A percentile compares a stretch with the other conserved stretches of the same genome.
phyloP scores from a whole-genome alignment of 306 rosid genomes.

The Malus orientalis region DNA sequence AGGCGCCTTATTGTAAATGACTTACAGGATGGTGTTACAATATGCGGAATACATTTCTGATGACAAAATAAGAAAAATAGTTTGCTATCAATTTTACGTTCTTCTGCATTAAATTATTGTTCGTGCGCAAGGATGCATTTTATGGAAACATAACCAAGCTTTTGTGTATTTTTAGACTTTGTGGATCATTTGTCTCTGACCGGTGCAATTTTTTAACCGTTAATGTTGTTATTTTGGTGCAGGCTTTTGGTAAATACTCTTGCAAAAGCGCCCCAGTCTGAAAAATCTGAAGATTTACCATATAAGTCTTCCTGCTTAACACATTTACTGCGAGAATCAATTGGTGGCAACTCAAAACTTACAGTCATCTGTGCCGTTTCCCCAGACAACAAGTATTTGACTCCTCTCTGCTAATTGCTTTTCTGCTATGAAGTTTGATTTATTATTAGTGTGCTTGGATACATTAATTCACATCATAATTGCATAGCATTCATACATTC shows the following conservation, averaged over 20 bases:
- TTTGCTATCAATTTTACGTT: background rate
- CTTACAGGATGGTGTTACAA: background rate
- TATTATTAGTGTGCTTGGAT: background rate
- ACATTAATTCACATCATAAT: background rate
- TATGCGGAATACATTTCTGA: background rate
- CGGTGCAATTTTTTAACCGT: background rate
- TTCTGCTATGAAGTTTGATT: background rate
- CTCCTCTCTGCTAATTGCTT: slow-evolving; percentile 6
- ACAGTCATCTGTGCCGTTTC: slow-evolving; percentile 72
- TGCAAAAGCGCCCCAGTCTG: slow-evolving; percentile 39
- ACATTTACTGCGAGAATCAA: slow-evolving; percentile 57
- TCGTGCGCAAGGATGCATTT: background rate
- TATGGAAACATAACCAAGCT: background rate
- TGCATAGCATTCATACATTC: background rate
- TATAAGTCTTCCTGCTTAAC: slow-evolving; percentile 65
- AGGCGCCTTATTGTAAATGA: background rate
- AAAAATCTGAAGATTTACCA: slow-evolving; percentile 40
- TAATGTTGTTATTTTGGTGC: slow-evolving; percentile 25
- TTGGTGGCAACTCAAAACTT: slow-evolving; percentile 90
- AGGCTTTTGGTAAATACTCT: slow-evolving; percentile 69
- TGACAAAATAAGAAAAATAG: background rate
- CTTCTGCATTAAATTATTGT: background rate
- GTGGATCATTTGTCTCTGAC: background rate
- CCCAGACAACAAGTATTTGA: slow-evolving; percentile 57
- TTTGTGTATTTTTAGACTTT: background rate